phyloP scores from a whole-genome alignment of 805 yeast species.

The Saturnispora halmiae region DNA sequence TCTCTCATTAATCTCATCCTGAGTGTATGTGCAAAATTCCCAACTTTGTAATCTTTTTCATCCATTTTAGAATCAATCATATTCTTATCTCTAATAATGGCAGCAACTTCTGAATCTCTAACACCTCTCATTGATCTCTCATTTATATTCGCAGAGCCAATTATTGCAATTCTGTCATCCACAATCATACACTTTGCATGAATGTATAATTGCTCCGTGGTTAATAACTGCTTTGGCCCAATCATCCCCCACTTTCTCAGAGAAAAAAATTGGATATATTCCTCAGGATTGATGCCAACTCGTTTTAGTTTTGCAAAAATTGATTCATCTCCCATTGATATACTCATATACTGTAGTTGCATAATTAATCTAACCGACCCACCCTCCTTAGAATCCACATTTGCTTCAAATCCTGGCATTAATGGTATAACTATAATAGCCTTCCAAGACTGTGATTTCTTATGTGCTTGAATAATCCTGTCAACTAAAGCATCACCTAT shows the following conservation, averaged over 20 bases:
- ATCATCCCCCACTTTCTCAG: constrained; percentile 92
- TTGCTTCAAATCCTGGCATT: constrained; percentile 95
- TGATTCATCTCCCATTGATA: constrained; percentile 81
- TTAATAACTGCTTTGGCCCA: constrained; percentile 63
- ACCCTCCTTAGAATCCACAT: constrained; percentile 89
- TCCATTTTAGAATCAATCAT: constrained; percentile 65
- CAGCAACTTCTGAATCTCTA: constrained; percentile 92
- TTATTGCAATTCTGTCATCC: constrained; percentile 87
- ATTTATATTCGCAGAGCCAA: constrained; percentile 95
- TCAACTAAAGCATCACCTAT: constrained; percentile 98
- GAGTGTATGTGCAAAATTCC: constrained; percentile 79
- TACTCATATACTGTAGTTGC: constrained; percentile 93
- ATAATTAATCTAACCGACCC: constrained; percentile 91
- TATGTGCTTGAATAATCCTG: constrained; percentile 81
- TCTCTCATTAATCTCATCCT: constrained; percentile 93
- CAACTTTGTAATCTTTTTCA: constrained; percentile 73
- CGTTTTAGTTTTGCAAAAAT: constrained; percentile 74
- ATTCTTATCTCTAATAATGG: constrained; percentile 75
- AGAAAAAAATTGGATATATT: constrained; percentile 86
- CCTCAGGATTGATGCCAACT: constrained; percentile 79
- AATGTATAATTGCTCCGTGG: constrained; percentile 85
- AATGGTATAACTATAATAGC: constrained; percentile 88
- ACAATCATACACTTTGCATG: constrained; percentile 90
- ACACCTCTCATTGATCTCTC: constrained; percentile 93
- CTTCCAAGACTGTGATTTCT: constrained; percentile 70